Conservation (phyloP, 352 stramenopile species). For the Globisporangium carolinianum region DNA sequence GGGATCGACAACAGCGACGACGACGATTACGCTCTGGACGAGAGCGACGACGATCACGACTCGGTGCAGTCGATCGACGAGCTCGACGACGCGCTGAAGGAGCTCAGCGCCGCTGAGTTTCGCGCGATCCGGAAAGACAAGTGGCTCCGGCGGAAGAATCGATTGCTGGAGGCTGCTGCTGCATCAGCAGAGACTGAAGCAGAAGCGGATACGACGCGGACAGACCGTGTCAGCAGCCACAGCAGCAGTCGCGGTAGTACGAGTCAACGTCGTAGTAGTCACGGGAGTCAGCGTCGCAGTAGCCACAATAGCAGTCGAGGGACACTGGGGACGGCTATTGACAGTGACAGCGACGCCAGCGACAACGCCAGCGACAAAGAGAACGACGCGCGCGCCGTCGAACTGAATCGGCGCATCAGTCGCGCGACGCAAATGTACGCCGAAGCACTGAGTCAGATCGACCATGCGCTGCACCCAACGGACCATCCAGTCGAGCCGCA, state of each 20-base stretch:
- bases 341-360: neutral
- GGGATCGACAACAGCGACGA: constrained; percentile 25
- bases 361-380: constrained; percentile 13
- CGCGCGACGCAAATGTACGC: constrained; percentile 51
- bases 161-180: constrained; percentile 5
- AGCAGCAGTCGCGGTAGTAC: constrained; percentile 7
- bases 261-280: too few species aligned
- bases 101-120: constrained; percentile 23
- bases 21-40: constrained; percentile 26
- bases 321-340: neutral
- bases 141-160: constrained; percentile 13
- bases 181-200: neutral
- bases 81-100: constrained; percentile 23
- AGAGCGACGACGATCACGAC: constrained; percentile 25
- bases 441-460: constrained; percentile 40
- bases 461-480: constrained; percentile 38
- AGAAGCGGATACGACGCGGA: constrained; percentile 8
- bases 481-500: constrained; percentile 29
- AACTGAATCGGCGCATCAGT: constrained; percentile 34
- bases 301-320: constrained; percentile 8
- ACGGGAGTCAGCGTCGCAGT: neutral
- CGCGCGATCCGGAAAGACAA: constrained; percentile 24
- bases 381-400: constrained; percentile 19
- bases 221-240: constrained; percentile 17
- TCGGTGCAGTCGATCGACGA: constrained; percentile 25